Conservation (phyloP, 148 eudicot species). For the Cornus florida region DNA sequence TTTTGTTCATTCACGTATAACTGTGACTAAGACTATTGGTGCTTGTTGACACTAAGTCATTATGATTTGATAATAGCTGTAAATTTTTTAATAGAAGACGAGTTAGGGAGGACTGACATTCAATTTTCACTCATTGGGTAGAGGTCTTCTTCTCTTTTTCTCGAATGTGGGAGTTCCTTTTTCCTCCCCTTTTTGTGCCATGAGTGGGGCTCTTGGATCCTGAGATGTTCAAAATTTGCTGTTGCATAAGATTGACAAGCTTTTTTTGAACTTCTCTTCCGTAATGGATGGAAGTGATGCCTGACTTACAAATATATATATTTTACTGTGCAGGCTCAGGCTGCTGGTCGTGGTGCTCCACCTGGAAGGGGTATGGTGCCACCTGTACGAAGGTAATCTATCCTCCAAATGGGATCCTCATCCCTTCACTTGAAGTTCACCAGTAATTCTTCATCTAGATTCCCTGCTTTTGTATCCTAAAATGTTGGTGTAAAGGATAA, state of each 20-base stretch:
- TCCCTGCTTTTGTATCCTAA: not conserved
- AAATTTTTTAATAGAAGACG: not conserved
- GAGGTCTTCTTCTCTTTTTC: not conserved
- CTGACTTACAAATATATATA: not conserved
- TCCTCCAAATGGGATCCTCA: not conserved
- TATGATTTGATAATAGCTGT: not conserved
- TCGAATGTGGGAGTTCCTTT: not conserved
- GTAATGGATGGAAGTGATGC: not conserved
- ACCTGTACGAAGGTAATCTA: constrained; percentile 58
- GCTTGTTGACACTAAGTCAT: too few species aligned
- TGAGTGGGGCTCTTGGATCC: not conserved
- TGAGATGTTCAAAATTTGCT: not conserved
- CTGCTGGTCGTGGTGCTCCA: constrained; percentile 70
- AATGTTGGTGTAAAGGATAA: not conserved
- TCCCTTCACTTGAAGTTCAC: not conserved
- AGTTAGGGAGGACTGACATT: not conserved
- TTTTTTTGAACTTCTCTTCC: not conserved
- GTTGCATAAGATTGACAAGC: not conserved
- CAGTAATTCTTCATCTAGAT: not conserved
- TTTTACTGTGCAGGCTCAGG: constrained; percentile 56
- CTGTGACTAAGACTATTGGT: not conserved
- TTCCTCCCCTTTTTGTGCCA: not conserved
- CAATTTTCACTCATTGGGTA: not conserved
- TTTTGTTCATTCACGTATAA: not conserved
- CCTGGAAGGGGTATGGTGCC: constrained; percentile 76